Conservation (phyloP, 768 basidiomycete species). For the Calvatia gigantea region DNA sequence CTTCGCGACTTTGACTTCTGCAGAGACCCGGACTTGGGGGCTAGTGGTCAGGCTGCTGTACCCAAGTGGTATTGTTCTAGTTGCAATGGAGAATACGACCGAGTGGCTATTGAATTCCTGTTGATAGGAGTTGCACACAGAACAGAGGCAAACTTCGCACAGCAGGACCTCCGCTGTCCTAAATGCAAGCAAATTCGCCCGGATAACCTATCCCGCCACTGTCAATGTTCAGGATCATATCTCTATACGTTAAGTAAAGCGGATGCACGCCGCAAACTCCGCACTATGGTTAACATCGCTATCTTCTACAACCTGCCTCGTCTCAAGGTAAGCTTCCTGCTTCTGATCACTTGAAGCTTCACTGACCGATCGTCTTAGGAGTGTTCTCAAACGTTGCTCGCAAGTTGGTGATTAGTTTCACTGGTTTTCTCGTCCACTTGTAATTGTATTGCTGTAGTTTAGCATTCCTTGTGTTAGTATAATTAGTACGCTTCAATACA, state of each 20-base stretch:
- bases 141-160: conserved; percentile 71
- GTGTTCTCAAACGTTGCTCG: conserved; percentile 40
- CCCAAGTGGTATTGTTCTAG: conserved; percentile 66
- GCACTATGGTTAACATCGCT: conserved; percentile 83
- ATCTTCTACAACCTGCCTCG: conserved; percentile 65
- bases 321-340: conserved; percentile 50
- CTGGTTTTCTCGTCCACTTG: background rate
- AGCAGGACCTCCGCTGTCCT: conserved; percentile 86
- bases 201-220: conserved; percentile 82
- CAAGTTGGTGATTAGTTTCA: conserved; percentile 31
- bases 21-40: conserved; percentile 81
- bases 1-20: conserved; percentile 95
- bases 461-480: background rate
- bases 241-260: conserved; percentile 67
- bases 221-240: conserved; percentile 86
- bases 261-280: conserved; percentile 67
- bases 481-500: background rate
- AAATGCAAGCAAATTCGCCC: conserved; percentile 91
- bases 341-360: background rate
- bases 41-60: conserved; percentile 44
- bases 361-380: conserved; percentile 29
- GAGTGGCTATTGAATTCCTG: conserved; percentile 80
- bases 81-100: conserved; percentile 87
- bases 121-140: conserved; percentile 73
- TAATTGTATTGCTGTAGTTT: background rate